Base-by-base conservation (phyloP, 2,329 filamentous ascomycete species). In the Penicillium oxalicum region DNA sequence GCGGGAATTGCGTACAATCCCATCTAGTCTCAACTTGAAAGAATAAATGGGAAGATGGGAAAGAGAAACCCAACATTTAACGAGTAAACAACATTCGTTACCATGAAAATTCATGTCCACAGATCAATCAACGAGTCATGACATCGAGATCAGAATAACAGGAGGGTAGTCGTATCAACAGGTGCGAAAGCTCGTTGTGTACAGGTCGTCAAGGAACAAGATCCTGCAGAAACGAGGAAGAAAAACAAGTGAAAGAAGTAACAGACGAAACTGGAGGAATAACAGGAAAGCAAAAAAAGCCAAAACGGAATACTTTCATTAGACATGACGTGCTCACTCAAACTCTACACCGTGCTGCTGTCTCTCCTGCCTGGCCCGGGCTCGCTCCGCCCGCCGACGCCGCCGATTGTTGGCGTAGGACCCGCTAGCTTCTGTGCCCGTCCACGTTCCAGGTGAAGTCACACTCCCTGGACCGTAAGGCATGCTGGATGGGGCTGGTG, bases 391-490 rank as follows among this genome's bases (percentile, higher is more conserved):
- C 45, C 78, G 69, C 59, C 78, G 68, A 50, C 78, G 65, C 47
- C 75, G 64, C 41, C 78, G 70, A 57, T 80, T 80, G 50, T 72
- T 77, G 1, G 76, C 78, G 56, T 78, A 80, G 48, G 77, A 69
- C 32, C 71, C 67, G 54, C 73, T 73, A 18, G 71, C 69, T 49
- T 76, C 75, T 1, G 74, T 77, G 8, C 74, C 76, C 4, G 72
- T 73, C 47, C 63, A 72, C 37, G 72, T 73, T 52, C 65, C 64
- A 4, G 70, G 70, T 0, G 70, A 72, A 4, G 65, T 64, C 44
- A 73, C 62, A 50, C 72, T 73, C 12, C 68, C 65, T 6, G 67
- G 48, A 29, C 67, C 69, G 42, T 70, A 64, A 13, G 72, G 69
- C 45, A 71, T 68, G 29, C 59, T 67, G 7, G 70, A 70, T 24